These are phyloP conservation scores for Houttuynia cordata DNA, from an alignment of 164 flowering plant species.

Conservation along the genomic window DNA sequence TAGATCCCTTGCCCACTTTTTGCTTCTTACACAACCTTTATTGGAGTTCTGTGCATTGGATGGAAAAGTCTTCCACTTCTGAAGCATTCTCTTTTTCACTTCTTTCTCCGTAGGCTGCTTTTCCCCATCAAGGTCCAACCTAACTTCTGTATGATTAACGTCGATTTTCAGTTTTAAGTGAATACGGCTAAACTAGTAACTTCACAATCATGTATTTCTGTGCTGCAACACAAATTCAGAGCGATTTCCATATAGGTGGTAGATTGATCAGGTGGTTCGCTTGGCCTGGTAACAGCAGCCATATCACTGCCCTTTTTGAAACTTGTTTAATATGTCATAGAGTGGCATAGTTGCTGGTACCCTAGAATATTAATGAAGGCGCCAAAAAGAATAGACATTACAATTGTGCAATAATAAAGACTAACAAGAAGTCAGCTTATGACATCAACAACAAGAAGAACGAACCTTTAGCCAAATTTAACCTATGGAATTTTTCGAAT, in stretches of 20 bases:
- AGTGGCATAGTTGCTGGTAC: slow-evolving; percentile 65
- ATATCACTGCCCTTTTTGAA: slow-evolving; percentile 99
- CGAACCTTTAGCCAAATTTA: background rate
- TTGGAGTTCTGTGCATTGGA: slow-evolving; percentile 26
- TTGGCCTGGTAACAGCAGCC: slow-evolving; percentile 76
- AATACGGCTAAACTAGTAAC: too few relatives aligned
- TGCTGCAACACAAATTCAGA: too few relatives aligned
- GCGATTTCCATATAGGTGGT: slow-evolving; percentile 34
- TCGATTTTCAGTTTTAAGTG: too few relatives aligned
- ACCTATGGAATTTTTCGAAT: slow-evolving; percentile 80
- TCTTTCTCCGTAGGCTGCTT: slow-evolving; percentile 32
- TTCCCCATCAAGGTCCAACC: slow-evolving; percentile 57
- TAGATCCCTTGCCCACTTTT: slow-evolving; percentile 70
- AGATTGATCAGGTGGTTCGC: slow-evolving; percentile 17
- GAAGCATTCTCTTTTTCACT: slow-evolving; percentile 34
- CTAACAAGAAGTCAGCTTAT: background rate
- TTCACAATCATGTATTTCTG: too few relatives aligned
- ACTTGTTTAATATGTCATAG: slow-evolving; percentile 95
- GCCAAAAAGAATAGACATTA: background rate
- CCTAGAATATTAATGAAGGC: background rate
- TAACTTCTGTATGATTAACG: too few relatives aligned
- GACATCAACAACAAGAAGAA: background rate
- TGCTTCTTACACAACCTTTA: slow-evolving; percentile 40
- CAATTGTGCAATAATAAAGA: background rate
- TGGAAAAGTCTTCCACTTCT: slow-evolving; percentile 84